A percentile compares a stretch with the other conserved stretches of the same genome.
phyloP scores from a whole-genome alignment of 495 filamentous ascomycete genomes.

The Aspergillus nidulans region DNA sequence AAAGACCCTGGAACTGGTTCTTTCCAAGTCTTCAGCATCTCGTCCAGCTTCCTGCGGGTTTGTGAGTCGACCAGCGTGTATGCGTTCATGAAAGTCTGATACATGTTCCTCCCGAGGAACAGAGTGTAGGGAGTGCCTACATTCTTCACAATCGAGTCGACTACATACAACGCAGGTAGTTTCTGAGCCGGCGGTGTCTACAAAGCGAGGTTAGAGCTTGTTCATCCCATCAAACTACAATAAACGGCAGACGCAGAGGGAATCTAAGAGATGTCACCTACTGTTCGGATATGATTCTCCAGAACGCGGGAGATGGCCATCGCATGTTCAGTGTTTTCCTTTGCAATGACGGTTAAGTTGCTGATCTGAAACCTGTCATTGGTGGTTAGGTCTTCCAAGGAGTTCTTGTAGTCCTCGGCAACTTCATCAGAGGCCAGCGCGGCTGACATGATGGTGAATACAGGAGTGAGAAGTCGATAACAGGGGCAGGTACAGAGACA shows the following conservation, averaged over 20 bases:
- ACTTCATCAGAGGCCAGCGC: constrained; percentile 78
- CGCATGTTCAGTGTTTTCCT: constrained; percentile 92
- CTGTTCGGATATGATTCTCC: constrained; percentile 87
- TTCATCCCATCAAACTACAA: constrained; percentile 25
- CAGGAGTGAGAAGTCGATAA: constrained; percentile 7
- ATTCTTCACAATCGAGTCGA: constrained; percentile 98
- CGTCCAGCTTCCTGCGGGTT: constrained; percentile 86
- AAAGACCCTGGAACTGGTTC: constrained; percentile 89
- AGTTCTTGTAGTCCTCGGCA: constrained; percentile 89
- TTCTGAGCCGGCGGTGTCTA: constrained; percentile 84
- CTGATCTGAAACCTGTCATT: constrained; percentile 92
- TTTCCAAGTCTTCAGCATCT: constrained; percentile 98
- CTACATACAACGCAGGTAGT: constrained; percentile 91
- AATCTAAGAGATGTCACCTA: constrained; percentile 50
- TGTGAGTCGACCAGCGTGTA: constrained; percentile 79
- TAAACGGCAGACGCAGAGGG: neutral
- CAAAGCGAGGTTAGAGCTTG: constrained; percentile 35
- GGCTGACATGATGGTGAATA: constrained; percentile 59
- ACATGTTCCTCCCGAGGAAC: constrained; percentile 87
- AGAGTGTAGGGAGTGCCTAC: constrained; percentile 95
- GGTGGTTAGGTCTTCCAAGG: constrained; percentile 81
- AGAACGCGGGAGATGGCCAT: constrained; percentile 83
- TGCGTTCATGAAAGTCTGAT: constrained; percentile 91
- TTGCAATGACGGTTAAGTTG: constrained; percentile 92
- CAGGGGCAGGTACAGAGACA: neutral